phyloP scores from a whole-genome alignment of 2,329 filamentous ascomycete species.

The Phyllosticta capitalensis region DNA sequence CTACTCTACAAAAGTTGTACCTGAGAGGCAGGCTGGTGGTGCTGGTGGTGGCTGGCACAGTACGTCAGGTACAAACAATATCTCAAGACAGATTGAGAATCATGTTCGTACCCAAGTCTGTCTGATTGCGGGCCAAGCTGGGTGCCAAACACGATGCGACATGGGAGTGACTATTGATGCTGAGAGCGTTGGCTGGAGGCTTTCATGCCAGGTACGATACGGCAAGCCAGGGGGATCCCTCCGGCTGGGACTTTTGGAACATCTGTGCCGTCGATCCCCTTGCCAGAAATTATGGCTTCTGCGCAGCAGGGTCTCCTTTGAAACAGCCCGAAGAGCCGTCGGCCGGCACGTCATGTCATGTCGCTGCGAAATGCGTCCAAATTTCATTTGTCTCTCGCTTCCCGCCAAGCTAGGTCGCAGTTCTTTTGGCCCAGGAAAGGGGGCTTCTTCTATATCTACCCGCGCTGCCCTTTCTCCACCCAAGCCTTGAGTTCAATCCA shows the following conservation, averaged over 20 bases:
- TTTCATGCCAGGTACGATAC: slow-evolving; percentile 10
- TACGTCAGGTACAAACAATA: background rate
- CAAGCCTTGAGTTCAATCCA: background rate
- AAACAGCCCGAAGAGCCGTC: slow-evolving; percentile 30
- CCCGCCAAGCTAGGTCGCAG: slow-evolving; percentile 21
- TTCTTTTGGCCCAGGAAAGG: slow-evolving; percentile 18
- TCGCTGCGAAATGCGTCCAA: slow-evolving; percentile 25
- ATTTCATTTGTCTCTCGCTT: slow-evolving; percentile 32
- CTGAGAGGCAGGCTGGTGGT: background rate
- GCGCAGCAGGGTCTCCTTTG: slow-evolving; percentile 17
- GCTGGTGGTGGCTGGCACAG: background rate
- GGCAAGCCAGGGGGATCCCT: slow-evolving; percentile 10
- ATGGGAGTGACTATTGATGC: too few species aligned
- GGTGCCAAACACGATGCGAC: background rate
- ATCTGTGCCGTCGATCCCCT: slow-evolving; percentile 12
- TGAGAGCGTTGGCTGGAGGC: slow-evolving; percentile 3
- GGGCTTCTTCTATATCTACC: slow-evolving; percentile 11
- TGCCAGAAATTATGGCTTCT: slow-evolving; percentile 12
- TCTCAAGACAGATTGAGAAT: background rate
- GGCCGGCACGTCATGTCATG: slow-evolving; percentile 30
- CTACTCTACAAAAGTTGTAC: too few species aligned
- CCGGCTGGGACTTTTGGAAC: slow-evolving; percentile 11
- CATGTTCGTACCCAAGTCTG: background rate
- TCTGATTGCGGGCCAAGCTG: background rate
- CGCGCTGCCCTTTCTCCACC: slow-evolving; percentile 22